Base-by-base conservation (phyloP, 2,329 filamentous ascomycete species). In the Colletotrichum falcatum region DNA sequence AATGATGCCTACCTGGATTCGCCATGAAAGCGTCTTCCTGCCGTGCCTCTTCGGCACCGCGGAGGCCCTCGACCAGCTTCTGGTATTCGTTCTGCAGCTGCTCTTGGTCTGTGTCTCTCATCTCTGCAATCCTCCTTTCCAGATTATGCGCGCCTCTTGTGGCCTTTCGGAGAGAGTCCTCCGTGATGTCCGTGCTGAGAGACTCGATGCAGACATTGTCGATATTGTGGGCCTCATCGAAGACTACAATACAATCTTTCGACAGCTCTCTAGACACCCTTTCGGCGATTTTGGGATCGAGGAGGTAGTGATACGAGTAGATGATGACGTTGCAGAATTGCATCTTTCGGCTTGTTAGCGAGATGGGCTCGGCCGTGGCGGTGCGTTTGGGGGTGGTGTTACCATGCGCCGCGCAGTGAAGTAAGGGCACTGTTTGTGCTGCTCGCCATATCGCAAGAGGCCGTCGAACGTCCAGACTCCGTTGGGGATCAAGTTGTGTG, bases 201-300 rank as follows among this genome's bases (percentile, higher is more conserved):
- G 96, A 95, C 78, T 99, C 96, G 74, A 99, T 99, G 79, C 97
- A 99, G 70, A 99, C 96, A 78, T 99, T 99, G 86, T 99, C 96
- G 75, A 99, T 99, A 78, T 99, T 99, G 83, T 99, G 96, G 18
- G 96, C 96, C 81, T 99, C 96, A 77, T 99, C 96, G 74, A 99
- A 99, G 3, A 99, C 96, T 26, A 99, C 94, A 62, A 99, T 99
- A 79, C 95, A 98, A 80, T 99, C 97, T 76, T 98, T 98, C 0
- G 96, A 98, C 14, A 99, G 89, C 77, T 99, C 96, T 80, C 92
- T 94, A 0, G 96, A 98, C 2, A 98, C 95, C 68, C 95, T 84
- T 78, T 99, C 96, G 16, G 96, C 96, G 76, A 99, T 99, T 80
- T 99, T 99, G 3, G 96, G 96, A 77, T 99, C 97, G 20, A 99